phyloP scores from a whole-genome alignment of 371 early-diverging fungal species.

The Apophysomyces variabilis region DNA sequence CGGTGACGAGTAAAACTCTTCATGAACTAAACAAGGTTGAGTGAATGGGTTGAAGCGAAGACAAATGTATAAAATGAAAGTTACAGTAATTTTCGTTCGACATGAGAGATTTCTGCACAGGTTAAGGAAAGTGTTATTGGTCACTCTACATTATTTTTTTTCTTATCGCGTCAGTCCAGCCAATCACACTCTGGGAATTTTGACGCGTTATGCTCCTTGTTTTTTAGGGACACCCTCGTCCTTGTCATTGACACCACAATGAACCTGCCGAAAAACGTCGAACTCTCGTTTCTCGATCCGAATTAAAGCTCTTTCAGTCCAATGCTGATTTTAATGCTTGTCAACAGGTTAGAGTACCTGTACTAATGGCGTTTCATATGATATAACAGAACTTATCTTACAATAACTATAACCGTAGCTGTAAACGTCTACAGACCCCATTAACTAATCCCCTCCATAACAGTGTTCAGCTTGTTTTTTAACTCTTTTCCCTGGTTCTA shows the following conservation, averaged over 20 bases:
- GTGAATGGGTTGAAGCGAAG: not conserved
- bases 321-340: too few relatives aligned
- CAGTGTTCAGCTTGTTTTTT: too few relatives aligned
- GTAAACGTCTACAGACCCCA: too few relatives aligned
- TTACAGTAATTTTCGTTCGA: conserved; percentile 9
- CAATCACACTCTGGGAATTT: conserved; percentile 4
- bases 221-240: not conserved
- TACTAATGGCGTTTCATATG: too few relatives aligned
- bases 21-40: not conserved
- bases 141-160: not conserved
- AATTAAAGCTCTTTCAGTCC: too few relatives aligned
- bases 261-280: too few relatives aligned
- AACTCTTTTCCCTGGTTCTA: too few relatives aligned
- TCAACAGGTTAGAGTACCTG: too few relatives aligned
- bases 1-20: conserved; percentile 2
- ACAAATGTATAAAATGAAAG: not conserved
- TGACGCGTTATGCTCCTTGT: conserved; percentile 3
- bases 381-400: too few relatives aligned
- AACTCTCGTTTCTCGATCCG: too few relatives aligned
- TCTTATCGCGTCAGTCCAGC: not conserved
- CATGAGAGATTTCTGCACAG: not conserved
- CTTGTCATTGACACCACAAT: not conserved
- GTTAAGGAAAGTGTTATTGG: not conserved
- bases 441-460: too few relatives aligned
- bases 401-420: too few relatives aligned